These are phyloP conservation scores for Volvox reticuliferus DNA, from an alignment of 139 green algal species.

Conservation along the genomic window DNA sequence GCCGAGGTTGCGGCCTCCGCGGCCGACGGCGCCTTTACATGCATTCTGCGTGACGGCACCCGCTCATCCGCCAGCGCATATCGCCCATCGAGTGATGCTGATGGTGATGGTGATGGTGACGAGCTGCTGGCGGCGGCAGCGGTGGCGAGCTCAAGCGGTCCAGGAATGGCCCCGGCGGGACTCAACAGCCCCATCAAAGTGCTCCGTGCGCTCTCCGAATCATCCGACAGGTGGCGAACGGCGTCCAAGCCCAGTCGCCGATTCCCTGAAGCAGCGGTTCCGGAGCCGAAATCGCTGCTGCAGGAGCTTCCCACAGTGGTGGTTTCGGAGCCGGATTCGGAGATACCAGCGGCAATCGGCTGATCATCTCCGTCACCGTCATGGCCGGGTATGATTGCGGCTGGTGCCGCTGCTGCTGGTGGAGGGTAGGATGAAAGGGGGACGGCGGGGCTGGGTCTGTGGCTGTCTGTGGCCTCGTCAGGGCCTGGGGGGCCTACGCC, in stretches of 20 bases:
- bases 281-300: not conserved
- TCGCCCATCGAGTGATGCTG: not conserved
- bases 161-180: not conserved
- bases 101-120: no score
- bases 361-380: no score
- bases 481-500: no score
- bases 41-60: not conserved
- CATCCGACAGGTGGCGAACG: not conserved
- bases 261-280: not conserved
- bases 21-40: not conserved
- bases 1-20: not conserved
- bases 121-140: not conserved
- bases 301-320: not conserved
- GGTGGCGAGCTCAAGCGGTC: not conserved
- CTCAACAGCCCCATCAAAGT: constrained; percentile 30
- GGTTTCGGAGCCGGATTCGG: not conserved
- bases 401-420: no score
- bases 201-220: not conserved
- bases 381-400: no score
- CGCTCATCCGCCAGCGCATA: constrained; percentile 17
- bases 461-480: not conserved
- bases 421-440: no score
- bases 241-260: not conserved
- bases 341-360: not conserved
- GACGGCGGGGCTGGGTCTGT: not conserved